Conservation (phyloP, 208 protist species). For the Leishmania turanica region DNA sequence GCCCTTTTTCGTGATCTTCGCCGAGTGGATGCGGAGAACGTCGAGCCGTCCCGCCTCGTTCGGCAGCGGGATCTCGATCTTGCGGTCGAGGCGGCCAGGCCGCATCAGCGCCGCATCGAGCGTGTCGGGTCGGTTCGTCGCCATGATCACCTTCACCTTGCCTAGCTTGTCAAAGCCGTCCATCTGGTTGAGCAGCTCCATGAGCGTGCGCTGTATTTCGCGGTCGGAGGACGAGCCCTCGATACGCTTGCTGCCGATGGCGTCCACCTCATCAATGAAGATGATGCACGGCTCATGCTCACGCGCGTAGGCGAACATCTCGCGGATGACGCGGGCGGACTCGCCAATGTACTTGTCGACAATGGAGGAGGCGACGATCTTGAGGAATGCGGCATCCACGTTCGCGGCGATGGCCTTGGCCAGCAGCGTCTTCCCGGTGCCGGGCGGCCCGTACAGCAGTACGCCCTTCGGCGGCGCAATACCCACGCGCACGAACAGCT, state of each 20-base stretch:
- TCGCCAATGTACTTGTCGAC: constrained; percentile 99
- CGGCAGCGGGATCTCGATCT: constrained; percentile 99
- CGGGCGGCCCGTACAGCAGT: constrained; percentile 99
- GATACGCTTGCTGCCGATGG: constrained; percentile 99
- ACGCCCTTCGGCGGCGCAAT: constrained; percentile 99
- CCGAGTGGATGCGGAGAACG: constrained; percentile 98
- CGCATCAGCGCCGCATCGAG: constrained; percentile 98
- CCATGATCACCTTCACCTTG: constrained; percentile 99
- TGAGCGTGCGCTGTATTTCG: constrained; percentile 99
- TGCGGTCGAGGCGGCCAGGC: constrained; percentile 96
- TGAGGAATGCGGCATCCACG: constrained; percentile 98
- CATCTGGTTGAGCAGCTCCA: constrained; percentile 99
- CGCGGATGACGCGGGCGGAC: constrained; percentile 97
- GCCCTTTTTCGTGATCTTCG: constrained; percentile 96
- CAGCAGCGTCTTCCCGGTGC: constrained; percentile 96
- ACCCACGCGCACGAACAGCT: constrained; percentile 99
- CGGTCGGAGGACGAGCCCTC: constrained; percentile 98
- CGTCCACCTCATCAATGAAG: constrained; percentile 99
- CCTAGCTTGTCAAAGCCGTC: constrained; percentile 98
- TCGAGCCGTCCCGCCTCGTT: constrained; percentile 98
- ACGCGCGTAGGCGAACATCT: constrained; percentile 99
- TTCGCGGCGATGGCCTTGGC: constrained; percentile 99
- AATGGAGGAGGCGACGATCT: constrained; percentile 98
- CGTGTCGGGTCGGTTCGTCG: constrained; percentile 97
- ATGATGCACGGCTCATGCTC: constrained; percentile 99